Base-by-base conservation (phyloP, 1,284 basidiomycete species). In the Pisolithus thermaeus region DNA sequence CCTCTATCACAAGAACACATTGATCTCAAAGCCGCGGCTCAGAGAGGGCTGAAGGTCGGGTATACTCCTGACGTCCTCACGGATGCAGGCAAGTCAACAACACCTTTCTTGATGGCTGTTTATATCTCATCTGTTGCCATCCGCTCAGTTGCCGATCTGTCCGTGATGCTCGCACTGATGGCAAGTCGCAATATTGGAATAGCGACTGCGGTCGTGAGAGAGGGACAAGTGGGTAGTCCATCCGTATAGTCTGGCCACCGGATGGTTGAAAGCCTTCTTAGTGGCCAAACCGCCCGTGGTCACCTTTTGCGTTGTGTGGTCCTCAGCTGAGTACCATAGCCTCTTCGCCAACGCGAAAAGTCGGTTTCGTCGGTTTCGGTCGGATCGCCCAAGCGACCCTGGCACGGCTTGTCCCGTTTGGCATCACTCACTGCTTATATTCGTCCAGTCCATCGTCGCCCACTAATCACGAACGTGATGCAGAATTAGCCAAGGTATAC, bases 301-400 rank as follows among this genome's bases (percentile, higher is more conserved):
- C 83, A 1, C 95, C 94, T 0, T 92, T 88, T 64, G 70, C 73
- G 9, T 80, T 92, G 58, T 90, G 84, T 58, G 92, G 92, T 0
- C 87, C 85, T 1, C 87, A 92, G 64, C 68, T 90, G 6, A 85
- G 84, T 65, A 69, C 80, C 0, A 76, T 78, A 1, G 61, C 70
- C 1, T 66, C 76, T 39, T 73, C 79, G 9, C 76, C 77, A 2
- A 74, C 65, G 0, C 79, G 86, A 52, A 94, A 85, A 2, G 80
- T 87, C 3, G 94, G 93, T 0, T 96, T 98, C 72, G 73, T 97
- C 30, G 95, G 96, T 7, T 97, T 97, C 61, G 96, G 95, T 5
- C 84, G 94, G 43, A 97, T 96, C 59, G 83, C 91, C 0, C 90
- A 92, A 59, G 84, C 85, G 4, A 88, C 85, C 0, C 77, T 93